phyloP scores from a whole-genome alignment of 2,329 filamentous ascomycete genomes.

The Herpotrichia juniperi region DNA sequence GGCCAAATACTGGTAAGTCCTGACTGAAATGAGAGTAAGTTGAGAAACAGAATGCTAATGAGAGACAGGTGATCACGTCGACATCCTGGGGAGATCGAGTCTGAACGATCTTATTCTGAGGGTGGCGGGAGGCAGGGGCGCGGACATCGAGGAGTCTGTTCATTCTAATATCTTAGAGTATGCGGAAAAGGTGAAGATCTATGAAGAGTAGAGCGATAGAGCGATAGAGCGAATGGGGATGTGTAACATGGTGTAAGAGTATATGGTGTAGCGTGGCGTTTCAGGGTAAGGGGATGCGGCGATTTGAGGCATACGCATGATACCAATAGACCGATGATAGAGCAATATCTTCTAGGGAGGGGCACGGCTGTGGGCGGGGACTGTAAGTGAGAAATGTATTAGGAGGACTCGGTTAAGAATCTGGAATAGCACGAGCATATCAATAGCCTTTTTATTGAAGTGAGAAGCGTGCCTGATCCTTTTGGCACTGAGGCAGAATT shows the following conservation, averaged over 20 bases:
- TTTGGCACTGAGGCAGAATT: no score
- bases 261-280: conserved; percentile 4
- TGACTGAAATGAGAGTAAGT: no score
- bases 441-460: no score
- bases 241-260: background rate
- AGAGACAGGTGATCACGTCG: conserved; percentile 82
- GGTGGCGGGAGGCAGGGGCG: conserved; percentile 84
- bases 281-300: background rate
- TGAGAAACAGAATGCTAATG: background rate
- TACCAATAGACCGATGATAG: conserved; percentile 10
- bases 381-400: no score
- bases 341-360: background rate
- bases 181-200: conserved; percentile 81
- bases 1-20: conserved; percentile 64
- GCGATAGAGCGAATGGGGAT: background rate
- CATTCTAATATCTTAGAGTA: conserved; percentile 84
- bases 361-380: no score
- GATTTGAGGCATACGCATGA: conserved; percentile 2
- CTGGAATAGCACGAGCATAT: no score
- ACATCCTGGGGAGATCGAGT: conserved; percentile 87
- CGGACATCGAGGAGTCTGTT: conserved; percentile 77
- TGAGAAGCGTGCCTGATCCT: no score
- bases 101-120: conserved; percentile 89
- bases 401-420: no score
- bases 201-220: conserved; percentile 59